Evolutionary conservation across 1,139 yeast species (phyloP), one percentile per base, ranked within the genome.

Genomic region (Debaryomyces psychrophilus): DNA sequence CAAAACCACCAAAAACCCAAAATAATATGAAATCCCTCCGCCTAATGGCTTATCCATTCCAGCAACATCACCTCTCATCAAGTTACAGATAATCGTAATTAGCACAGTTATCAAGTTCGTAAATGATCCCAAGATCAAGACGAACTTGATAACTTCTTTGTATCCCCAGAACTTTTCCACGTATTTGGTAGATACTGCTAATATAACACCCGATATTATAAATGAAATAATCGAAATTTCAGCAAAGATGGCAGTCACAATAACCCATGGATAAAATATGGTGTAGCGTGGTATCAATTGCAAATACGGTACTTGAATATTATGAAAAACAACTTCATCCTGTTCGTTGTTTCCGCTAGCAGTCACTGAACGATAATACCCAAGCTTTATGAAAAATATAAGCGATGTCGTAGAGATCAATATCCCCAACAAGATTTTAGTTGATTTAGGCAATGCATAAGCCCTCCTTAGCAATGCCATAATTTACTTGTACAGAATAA

Each of bases 1-100:
- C 62, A 90, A 81, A 7, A 90, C 95, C 29, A 92, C 96, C 48
- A 90, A 69, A 55, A 88, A 86, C 2, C 90, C 93, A 59, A 88
- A 73, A 51, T 87, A 75, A 49, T 89, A 69, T 1, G 90, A 83
- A 36, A 83, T 77, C 17, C 90, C 84, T 0, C 97, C 97, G 46
- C 88, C 87, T 43, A 85, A 67, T 4, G 86, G 79, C 45, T 63
- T 63, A 47, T 68, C 69, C 72, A 76, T 72, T 0, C 73, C 71
- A 8, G 53, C 53, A 4, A 67, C 68, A 50, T 74, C 76, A 11
- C 65, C 64, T 17, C 76, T 60, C 28, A 68, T 47, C 5, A 77
- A 57, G 51, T 72, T 76, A 42, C 65, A 67, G n/a, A 66, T 60
- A 47, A 69, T 77, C 44, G 77, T 73, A 47, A 65, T 57, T 51